Evolutionary conservation across 192 early-diverging fungal genomes (phyloP).

Genomic region (Mortierella hygrophila): DNA sequence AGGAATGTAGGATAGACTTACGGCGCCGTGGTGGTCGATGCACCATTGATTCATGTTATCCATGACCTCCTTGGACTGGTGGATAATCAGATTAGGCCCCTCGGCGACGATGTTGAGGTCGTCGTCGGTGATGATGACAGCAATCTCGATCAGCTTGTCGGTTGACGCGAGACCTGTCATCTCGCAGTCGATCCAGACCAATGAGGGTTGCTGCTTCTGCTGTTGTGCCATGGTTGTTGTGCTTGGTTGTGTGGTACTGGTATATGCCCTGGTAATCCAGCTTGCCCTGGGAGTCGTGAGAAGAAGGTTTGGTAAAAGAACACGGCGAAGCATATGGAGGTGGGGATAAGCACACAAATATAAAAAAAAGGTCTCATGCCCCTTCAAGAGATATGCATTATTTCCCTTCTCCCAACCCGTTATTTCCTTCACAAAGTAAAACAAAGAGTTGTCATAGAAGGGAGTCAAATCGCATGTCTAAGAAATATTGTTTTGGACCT

Average conservation of each 20-base stretch:
- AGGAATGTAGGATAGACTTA: slow-evolving; percentile 44
- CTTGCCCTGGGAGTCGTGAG: too few species aligned
- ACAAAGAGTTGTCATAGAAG: background rate
- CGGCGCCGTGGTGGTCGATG: slow-evolving; percentile 83
- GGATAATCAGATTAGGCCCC: slow-evolving; percentile 79
- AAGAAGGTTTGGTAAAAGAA: too few species aligned
- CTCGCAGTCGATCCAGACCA: slow-evolving; percentile 91
- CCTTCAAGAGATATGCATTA: too few species aligned
- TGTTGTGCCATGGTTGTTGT: background rate
- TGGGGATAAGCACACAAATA: too few species aligned
- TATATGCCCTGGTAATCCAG: too few species aligned
- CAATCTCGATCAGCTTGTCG: slow-evolving; percentile 92
- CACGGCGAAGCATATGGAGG: too few species aligned
- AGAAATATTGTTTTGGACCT: background rate
- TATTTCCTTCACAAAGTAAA: too few species aligned
- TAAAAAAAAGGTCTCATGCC: too few species aligned
- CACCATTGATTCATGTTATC: slow-evolving; percentile 95
- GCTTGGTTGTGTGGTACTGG: background rate
- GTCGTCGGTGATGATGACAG: slow-evolving; percentile 88
- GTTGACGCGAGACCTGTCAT: slow-evolving; percentile 82
- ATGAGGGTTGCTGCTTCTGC: slow-evolving; percentile 57
- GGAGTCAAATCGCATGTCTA: background rate
- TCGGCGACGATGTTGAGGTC: slow-evolving; percentile 87
- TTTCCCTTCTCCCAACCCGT: too few species aligned
- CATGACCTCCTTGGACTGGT: slow-evolving; percentile 80